A percentile compares a stretch with the other conserved stretches of the same genome.
These are phyloP conservation scores for Houttuynia cordata DNA, from an alignment of 164 flowering plant species.

Conservation along the genomic window DNA sequence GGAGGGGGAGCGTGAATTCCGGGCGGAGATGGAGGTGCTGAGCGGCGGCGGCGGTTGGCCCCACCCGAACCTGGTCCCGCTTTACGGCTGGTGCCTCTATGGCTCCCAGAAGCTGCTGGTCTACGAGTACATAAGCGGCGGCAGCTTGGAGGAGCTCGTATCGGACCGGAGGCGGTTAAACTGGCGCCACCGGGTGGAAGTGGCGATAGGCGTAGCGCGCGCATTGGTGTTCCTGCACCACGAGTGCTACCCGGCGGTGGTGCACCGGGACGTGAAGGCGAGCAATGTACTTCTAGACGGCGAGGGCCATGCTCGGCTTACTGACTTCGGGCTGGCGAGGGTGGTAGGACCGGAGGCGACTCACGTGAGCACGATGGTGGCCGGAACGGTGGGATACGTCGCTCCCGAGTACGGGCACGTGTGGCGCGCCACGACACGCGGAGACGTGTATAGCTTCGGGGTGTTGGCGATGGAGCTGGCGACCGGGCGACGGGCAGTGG, in stretches of 20 bases:
- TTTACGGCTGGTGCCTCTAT: conserved; percentile 84
- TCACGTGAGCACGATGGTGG: conserved; percentile 84
- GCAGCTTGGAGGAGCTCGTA: conserved; percentile 67
- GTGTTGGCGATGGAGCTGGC: conserved; percentile 78
- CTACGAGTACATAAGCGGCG: conserved; percentile 88
- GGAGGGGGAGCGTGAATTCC: conserved; percentile 79
- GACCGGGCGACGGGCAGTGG: conserved; percentile 71
- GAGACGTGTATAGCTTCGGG: conserved; percentile 94
- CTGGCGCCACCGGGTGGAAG: conserved; percentile 52
- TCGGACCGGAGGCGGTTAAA: conserved; percentile 32
- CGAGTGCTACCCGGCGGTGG: conserved; percentile 68
- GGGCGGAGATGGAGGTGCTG: conserved; percentile 79
- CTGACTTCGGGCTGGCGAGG: conserved; percentile 85
- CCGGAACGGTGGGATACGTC: conserved; percentile 87
- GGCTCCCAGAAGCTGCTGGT: conserved; percentile 60
- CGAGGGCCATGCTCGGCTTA: conserved; percentile 52
- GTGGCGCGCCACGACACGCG: conserved; percentile 83
- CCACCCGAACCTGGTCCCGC: conserved; percentile 75
- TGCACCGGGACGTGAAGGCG: conserved; percentile 88
- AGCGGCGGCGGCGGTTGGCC: conserved; percentile 60
- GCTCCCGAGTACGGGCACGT: conserved; percentile 90
- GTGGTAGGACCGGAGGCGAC: conserved; percentile 57
- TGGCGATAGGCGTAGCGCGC: conserved; percentile 59
- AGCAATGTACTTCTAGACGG: conserved; percentile 73
- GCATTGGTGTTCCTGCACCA: conserved; percentile 79